Conservation (phyloP, 805 yeast genomes). For the Saturnispora sanitii region DNA sequence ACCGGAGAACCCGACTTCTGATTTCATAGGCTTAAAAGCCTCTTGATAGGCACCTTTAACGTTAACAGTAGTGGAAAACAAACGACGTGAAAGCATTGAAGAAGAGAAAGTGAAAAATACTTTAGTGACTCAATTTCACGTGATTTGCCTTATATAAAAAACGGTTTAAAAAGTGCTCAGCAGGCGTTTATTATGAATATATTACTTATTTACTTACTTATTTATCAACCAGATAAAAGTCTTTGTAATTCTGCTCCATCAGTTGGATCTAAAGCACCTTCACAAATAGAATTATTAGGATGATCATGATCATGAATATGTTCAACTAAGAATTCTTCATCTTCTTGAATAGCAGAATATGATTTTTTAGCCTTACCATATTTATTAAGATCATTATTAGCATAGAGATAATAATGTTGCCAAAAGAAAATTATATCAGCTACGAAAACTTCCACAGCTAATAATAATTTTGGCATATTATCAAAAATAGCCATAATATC, state of each 20-base stretch:
- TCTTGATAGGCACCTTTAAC: slow-evolving; percentile 18
- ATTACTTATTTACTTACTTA: too few relatives aligned
- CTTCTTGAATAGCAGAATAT: slow-evolving; percentile 23
- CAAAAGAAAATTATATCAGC: slow-evolving; percentile 24
- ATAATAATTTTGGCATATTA: slow-evolving; percentile 26
- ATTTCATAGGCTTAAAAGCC: slow-evolving; percentile 55
- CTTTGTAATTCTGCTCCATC: slow-evolving; percentile 23
- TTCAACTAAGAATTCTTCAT: slow-evolving; percentile 24
- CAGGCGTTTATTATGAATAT: too few relatives aligned
- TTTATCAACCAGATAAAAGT: slow-evolving; percentile 3
- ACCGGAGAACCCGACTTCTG: slow-evolving; percentile 60
- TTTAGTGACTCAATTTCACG: not conserved
- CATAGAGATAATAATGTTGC: slow-evolving; percentile 27
- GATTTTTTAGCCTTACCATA: slow-evolving; percentile 18
- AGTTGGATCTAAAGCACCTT: slow-evolving; percentile 13
- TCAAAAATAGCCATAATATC: slow-evolving; percentile 20
- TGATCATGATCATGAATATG: slow-evolving; percentile 28
- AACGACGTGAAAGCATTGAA: slow-evolving; percentile 8
- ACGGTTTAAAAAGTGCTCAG: not conserved
- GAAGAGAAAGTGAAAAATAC: not conserved
- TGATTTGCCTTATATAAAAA: not conserved
- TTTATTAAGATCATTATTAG: slow-evolving; percentile 16
- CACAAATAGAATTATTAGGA: slow-evolving; percentile 2
- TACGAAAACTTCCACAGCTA: slow-evolving; percentile 24
- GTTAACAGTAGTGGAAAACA: slow-evolving; percentile 12